Percentiles rank a stretch among this genome's conserved stretches.
Conservation (phyloP, 148 eudicot species). For the Camellia granthamiana region DNA sequence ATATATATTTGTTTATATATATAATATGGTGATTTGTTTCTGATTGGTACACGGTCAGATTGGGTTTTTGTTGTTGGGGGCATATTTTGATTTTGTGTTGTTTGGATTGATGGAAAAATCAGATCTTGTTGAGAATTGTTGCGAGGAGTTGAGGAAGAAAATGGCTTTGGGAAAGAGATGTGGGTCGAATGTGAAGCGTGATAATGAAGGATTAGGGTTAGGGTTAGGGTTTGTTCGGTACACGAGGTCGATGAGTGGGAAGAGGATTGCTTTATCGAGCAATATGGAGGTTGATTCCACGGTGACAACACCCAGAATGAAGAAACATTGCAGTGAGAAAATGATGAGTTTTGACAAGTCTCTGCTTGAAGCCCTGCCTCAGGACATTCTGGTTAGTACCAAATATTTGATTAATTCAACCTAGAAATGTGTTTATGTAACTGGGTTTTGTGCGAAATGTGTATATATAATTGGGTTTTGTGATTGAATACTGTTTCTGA, state of each 20-base stretch:
- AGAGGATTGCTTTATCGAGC: slow-evolving; percentile 43
- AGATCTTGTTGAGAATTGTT: slow-evolving; percentile 13
- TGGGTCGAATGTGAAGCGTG: slow-evolving; percentile 1
- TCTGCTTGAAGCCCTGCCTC: slow-evolving; percentile 63
- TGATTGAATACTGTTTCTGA: neutral
- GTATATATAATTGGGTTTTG: neutral
- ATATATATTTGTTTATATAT: neutral
- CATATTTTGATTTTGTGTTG: neutral
- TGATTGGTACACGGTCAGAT: neutral
- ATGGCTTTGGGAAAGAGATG: slow-evolving; percentile 52
- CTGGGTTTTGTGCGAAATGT: neutral
- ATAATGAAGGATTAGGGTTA: slow-evolving; percentile 28
- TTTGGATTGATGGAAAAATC: slow-evolving; percentile 17
- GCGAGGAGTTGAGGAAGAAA: slow-evolving; percentile 10
- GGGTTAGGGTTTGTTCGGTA: slow-evolving; percentile 26
- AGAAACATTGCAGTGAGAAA: slow-evolving; percentile 29
- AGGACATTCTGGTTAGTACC: slow-evolving; percentile 60
- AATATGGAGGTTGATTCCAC: slow-evolving; percentile 35
- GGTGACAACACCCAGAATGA: slow-evolving; percentile 24
- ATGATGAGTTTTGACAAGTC: slow-evolving; percentile 23
- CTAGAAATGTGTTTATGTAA: neutral
- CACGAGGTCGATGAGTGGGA: slow-evolving; percentile 51
- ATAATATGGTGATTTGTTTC: neutral
- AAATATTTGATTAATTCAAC: neutral
- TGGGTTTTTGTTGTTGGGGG: neutral